These are phyloP conservation scores for Murraya koenigii DNA, from an alignment of 345 rosid species.

Conservation along the genomic window DNA sequence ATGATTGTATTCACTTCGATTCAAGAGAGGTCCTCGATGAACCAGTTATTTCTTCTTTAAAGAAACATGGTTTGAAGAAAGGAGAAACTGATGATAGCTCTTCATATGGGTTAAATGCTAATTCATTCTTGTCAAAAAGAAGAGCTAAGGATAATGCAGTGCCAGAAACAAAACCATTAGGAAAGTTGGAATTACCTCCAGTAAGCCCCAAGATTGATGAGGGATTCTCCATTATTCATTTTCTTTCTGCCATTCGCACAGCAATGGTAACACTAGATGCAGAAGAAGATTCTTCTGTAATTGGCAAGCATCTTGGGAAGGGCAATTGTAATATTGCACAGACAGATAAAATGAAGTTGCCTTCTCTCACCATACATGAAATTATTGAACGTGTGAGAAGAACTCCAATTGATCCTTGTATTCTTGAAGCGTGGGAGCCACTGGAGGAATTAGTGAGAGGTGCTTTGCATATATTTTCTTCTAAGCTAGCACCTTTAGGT, in stretches of 20 bases:
- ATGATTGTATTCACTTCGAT: neutral
- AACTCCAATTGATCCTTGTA: conserved; percentile 88
- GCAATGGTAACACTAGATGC: conserved; percentile 64
- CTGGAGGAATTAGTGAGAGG: conserved; percentile 95
- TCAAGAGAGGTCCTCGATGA: conserved; percentile 12
- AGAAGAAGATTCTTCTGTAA: conserved; percentile 43
- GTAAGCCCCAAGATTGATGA: conserved; percentile 49
- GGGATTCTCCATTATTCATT: conserved; percentile 89
- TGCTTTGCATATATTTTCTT: conserved; percentile 80
- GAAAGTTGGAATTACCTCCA: conserved; percentile 20
- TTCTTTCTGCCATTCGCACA: conserved; percentile 88
- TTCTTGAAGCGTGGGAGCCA: conserved; percentile 92
- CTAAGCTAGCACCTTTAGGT: conserved; percentile 90
- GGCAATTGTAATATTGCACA: conserved; percentile 23
- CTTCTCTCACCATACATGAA: conserved; percentile 78
- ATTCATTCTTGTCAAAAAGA: neutral
- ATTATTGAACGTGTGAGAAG: conserved; percentile 77
- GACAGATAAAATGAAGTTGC: conserved; percentile 40
- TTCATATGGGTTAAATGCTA: neutral
- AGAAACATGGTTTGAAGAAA: conserved; percentile 10
- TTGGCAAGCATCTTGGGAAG: neutral
- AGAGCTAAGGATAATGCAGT: conserved; percentile 1
- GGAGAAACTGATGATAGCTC: neutral
- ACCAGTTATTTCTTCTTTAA: conserved; percentile 3
- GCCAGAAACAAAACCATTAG: conserved; percentile 25